These are phyloP conservation scores for Eucalyptus virginea DNA, from an alignment of 345 rosid genomes.

Conservation along the genomic window DNA sequence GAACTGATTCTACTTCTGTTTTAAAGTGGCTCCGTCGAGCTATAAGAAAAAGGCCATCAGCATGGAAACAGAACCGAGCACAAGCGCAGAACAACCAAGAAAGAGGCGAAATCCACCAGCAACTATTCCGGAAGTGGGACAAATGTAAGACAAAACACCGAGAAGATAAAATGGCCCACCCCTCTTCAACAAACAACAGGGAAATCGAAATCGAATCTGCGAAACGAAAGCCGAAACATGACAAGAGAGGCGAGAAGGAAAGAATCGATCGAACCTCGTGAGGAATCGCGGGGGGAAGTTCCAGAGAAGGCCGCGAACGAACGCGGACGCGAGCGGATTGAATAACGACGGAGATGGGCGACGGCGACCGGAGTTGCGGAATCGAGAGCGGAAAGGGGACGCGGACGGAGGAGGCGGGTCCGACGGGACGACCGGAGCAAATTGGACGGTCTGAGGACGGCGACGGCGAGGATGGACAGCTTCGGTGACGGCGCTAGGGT, in stretches of 20 bases:
- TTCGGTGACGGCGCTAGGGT: no score
- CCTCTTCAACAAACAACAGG: no score
- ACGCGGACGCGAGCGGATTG: neutral
- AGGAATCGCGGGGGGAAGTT: neutral
- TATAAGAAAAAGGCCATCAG: neutral
- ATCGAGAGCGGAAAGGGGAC: no score
- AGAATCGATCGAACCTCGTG: neutral
- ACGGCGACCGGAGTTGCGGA: no score
- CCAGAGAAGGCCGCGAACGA: neutral
- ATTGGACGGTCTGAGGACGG: neutral
- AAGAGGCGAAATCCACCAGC: neutral
- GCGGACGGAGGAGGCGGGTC: no score
- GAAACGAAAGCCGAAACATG: neutral
- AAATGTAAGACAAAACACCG: neutral
- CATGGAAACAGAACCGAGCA: neutral
- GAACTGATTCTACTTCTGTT: neutral
- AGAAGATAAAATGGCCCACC: neutral
- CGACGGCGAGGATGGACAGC: neutral
- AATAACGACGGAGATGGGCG: no score
- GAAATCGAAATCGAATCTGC: neutral
- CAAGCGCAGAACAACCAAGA: neutral
- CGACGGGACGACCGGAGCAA: no score
- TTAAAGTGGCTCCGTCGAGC: neutral
- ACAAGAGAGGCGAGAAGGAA: neutral
- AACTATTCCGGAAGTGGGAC: neutral